phyloP scores from a whole-genome alignment of 192 early-diverging fungal species.

The Coemansia sp. region DNA sequence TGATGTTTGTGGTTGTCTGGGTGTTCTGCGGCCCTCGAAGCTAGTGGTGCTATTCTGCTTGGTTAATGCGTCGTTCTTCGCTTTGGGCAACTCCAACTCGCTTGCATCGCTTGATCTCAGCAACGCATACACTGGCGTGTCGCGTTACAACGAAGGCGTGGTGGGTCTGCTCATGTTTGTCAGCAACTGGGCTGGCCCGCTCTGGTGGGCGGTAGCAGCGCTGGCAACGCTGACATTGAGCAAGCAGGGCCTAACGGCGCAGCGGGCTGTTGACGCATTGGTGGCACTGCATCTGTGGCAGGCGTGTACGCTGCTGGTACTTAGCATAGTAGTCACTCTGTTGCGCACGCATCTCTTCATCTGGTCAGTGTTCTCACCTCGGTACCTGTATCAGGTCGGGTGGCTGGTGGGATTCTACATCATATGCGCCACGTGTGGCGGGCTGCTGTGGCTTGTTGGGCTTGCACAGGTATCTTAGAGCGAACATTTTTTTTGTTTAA shows the following conservation, averaged over 20 bases:
- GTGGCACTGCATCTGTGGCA: conserved; percentile 39
- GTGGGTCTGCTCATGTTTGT: conserved; percentile 70
- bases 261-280: conserved; percentile 9
- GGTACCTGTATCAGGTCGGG: conserved; percentile 71
- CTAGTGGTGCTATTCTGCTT: conserved; percentile 51
- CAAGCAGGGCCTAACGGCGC: not conserved
- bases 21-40: conserved; percentile 27
- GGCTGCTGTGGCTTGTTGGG: conserved; percentile 24
- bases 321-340: conserved; percentile 64
- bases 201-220: conserved; percentile 63
- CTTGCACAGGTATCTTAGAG: not conserved
- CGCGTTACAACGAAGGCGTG: conserved; percentile 58
- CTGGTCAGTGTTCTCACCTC: conserved; percentile 84
- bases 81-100: conserved; percentile 73
- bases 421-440: conserved; percentile 18
- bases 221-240: conserved; percentile 19
- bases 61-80: conserved; percentile 60
- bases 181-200: conserved; percentile 69
- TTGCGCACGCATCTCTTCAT: conserved; percentile 73
- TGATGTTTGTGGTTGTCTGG: not conserved
- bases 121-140: conserved; percentile 72
- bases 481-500: too few relatives aligned
- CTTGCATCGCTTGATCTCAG: conserved; percentile 77
- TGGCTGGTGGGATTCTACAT: conserved; percentile 58
- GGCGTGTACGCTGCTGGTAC: conserved; percentile 52